phyloP scores from a whole-genome alignment of 2,329 filamentous ascomycete genomes.

The Penicillium sp. region DNA sequence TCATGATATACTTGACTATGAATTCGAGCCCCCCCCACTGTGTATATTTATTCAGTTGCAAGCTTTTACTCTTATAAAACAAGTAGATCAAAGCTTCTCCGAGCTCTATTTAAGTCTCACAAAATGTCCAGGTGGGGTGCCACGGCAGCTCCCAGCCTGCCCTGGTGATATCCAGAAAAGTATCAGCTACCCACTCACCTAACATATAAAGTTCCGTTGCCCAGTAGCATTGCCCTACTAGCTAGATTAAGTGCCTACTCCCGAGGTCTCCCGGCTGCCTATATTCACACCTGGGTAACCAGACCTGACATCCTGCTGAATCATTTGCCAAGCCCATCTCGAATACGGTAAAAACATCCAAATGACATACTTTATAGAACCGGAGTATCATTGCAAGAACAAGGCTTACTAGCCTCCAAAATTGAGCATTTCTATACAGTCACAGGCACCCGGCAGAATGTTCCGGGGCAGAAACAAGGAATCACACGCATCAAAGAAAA shows the following conservation, averaged over 20 bases:
- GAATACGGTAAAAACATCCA: not conserved
- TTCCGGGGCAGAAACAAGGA: conserved; percentile 25
- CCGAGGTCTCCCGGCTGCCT: not conserved
- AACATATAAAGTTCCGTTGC: not conserved
- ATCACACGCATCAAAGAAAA: conserved; percentile 29
- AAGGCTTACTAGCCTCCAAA: conserved; percentile 17
- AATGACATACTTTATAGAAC: conserved; percentile 14
- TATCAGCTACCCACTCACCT: not conserved
- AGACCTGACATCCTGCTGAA: not conserved
- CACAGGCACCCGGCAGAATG: conserved; percentile 24
- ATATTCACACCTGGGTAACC: not conserved
- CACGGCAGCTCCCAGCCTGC: not conserved
- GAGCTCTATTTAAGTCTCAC: not conserved
- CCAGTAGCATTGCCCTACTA: not conserved
- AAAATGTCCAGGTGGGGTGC: not conserved
- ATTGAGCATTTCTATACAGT: conserved; percentile 38
- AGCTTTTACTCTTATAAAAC: not conserved
- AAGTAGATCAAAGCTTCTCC: not conserved
- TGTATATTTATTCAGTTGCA: not conserved
- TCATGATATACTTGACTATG: not conserved
- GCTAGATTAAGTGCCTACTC: not conserved
- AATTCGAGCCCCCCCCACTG: not conserved
- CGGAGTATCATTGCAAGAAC: conserved; percentile 29
- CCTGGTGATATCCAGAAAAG: not conserved
- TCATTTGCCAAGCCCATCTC: not conserved